These are phyloP conservation scores for Venturia aucupariae DNA, from an alignment of 2,329 filamentous ascomycete species.

Conservation along the genomic window DNA sequence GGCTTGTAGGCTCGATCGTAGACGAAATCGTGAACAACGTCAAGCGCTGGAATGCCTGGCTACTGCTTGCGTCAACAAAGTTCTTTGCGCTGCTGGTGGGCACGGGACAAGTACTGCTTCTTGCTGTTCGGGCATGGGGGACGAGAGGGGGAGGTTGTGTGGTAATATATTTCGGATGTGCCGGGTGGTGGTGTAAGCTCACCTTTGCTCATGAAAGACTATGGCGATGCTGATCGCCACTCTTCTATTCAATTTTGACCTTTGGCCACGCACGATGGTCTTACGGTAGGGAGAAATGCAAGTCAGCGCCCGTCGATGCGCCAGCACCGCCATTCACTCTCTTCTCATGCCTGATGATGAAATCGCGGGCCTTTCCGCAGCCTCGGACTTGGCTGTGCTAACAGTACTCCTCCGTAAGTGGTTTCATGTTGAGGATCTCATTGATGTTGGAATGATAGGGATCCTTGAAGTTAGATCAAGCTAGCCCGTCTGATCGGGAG, in stretches of 20 bases:
- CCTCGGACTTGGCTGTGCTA: neutral
- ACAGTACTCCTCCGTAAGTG: neutral
- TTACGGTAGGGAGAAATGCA: neutral
- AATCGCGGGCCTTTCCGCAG: neutral
- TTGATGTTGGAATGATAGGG: neutral
- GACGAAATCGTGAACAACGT: conserved; percentile 1
- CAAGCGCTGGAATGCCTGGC: neutral
- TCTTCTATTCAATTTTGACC: neutral
- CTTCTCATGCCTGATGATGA: neutral
- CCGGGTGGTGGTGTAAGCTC: neutral
- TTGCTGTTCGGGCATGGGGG: neutral
- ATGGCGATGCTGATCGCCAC: neutral
- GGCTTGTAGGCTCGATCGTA: conserved; percentile 9
- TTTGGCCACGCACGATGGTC: neutral
- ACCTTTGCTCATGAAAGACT: neutral
- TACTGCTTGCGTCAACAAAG: neutral
- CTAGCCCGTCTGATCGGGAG: neutral
- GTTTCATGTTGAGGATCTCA: neutral
- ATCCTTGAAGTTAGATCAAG: neutral
- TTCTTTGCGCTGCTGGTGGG: neutral
- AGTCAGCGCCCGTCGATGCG: neutral
- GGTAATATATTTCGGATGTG: neutral
- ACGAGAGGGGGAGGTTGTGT: neutral
- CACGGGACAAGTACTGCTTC: neutral
- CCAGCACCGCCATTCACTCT: neutral